Evolutionary conservation across 202 grass and related monocot genomes (phyloP).

Genomic region (Digitaria exilis): DNA sequence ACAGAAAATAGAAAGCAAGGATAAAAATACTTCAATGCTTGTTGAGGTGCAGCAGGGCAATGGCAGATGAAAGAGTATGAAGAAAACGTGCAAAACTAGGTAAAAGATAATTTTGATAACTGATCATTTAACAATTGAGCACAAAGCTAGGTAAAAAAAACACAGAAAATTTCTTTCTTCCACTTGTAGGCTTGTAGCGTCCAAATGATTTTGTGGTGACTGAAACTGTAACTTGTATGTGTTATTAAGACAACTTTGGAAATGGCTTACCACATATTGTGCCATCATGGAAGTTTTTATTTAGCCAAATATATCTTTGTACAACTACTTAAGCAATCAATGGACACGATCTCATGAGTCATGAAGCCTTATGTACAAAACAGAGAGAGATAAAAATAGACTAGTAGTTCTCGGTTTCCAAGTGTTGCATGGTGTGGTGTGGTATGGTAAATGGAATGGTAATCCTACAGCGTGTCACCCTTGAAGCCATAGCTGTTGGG

Average conservation of each 20-base stretch:
- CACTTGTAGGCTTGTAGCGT: not conserved
- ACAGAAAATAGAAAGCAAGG: constrained; percentile 11
- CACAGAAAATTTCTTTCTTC: not conserved
- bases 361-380: not conserved
- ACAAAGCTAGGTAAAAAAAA: not conserved
- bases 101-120: not conserved
- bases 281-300: not conserved
- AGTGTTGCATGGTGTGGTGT: not conserved
- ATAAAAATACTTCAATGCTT: not conserved
- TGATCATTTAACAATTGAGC: not conserved
- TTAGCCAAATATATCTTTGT: not conserved
- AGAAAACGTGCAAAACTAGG: not conserved
- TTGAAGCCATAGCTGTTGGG: not conserved
- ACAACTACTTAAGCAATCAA: not conserved
- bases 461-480: not conserved
- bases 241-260: not conserved
- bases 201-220: not conserved
- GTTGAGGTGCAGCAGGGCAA: not conserved
- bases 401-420: not conserved
- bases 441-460: not conserved
- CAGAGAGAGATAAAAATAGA: not conserved
- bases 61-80: not conserved
- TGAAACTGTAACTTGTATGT: not conserved
- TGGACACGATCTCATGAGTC: not conserved
- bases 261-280: not conserved